Conservation (phyloP, 1,139 yeast species). For the Geotrichum australiense region DNA sequence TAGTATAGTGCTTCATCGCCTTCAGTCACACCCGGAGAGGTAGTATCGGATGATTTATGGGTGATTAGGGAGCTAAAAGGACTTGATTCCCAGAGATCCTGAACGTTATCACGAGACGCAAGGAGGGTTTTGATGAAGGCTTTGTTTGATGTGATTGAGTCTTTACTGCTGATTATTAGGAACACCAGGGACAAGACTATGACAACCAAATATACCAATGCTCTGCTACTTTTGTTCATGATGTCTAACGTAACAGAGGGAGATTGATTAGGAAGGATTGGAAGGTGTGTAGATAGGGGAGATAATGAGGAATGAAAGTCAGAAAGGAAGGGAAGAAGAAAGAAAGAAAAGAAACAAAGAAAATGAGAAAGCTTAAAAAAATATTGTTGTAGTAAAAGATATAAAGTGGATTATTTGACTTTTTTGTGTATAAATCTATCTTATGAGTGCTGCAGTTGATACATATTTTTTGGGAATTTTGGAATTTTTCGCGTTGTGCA, state of each 20-base stretch:
- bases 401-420: no score
- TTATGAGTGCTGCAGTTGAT: no score
- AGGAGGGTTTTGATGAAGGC: conserved; percentile 12
- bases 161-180: conserved; percentile 4
- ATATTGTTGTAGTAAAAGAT: background rate
- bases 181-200: conserved; percentile 6
- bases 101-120: conserved; percentile 13
- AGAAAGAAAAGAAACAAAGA: background rate
- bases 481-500: no score
- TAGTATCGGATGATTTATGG: conserved; percentile 4
- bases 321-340: background rate
- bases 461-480: no score
- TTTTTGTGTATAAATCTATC: no score
- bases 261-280: conserved; percentile 78
- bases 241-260: conserved; percentile 78
- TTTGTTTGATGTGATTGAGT: background rate
- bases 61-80: conserved; percentile 6
- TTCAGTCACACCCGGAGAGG: background rate
- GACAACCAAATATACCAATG: conserved; percentile 4
- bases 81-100: conserved; percentile 8
- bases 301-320: background rate
- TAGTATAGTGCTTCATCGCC: background rate
- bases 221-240: conserved; percentile 27
- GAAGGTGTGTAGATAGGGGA: no score
- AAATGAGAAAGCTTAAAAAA: background rate